phyloP scores from a whole-genome alignment of 2,329 filamentous ascomycete genomes.

The Aspergillus sclerotialis region DNA sequence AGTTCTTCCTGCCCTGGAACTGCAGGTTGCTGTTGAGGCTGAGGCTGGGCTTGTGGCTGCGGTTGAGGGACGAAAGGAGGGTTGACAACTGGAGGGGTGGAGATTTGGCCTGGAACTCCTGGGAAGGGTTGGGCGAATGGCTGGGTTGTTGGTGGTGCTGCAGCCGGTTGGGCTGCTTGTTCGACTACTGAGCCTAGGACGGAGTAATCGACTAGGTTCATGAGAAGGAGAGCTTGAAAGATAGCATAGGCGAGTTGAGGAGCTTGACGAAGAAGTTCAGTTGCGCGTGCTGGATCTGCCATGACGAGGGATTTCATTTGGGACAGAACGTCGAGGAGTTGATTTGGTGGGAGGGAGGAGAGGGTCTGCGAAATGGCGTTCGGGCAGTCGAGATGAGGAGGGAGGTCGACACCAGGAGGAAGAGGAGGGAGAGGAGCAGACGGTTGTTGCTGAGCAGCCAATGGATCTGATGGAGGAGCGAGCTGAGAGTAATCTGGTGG shows the following conservation, averaged over 20 bases:
- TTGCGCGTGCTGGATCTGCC: slow-evolving; percentile 73
- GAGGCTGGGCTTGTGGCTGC: slow-evolving; percentile 34
- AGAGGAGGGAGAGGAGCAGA: slow-evolving; percentile 65
- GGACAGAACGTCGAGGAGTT: slow-evolving; percentile 85
- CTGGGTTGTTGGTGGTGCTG: slow-evolving; percentile 31
- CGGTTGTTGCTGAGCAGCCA: slow-evolving; percentile 32
- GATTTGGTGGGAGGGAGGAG: slow-evolving; percentile 73
- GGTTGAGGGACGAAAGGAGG: slow-evolving; percentile 39
- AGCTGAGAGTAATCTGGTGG: slow-evolving; percentile 43
- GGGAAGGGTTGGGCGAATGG: slow-evolving; percentile 32
- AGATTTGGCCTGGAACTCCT: slow-evolving; percentile 38
- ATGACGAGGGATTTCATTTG: slow-evolving; percentile 92
- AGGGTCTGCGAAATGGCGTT: slow-evolving; percentile 92
- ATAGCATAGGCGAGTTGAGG: slow-evolving; percentile 92
- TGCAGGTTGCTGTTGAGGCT: slow-evolving; percentile 34
- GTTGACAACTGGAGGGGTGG: slow-evolving; percentile 45
- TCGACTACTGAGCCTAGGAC: slow-evolving; percentile 78
- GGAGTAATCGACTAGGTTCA: slow-evolving; percentile 83
- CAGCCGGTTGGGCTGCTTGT: slow-evolving; percentile 39
- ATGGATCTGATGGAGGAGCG: slow-evolving; percentile 30
- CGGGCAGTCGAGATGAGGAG: slow-evolving; percentile 72
- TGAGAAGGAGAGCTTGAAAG: slow-evolving; percentile 86
- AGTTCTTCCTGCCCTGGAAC: slow-evolving; percentile 62
- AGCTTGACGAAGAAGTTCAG: slow-evolving; percentile 77
- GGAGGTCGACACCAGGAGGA: slow-evolving; percentile 76